These are phyloP conservation scores for Phanerochaete carnosa DNA, from an alignment of 768 basidiomycete genomes.

Conservation along the genomic window DNA sequence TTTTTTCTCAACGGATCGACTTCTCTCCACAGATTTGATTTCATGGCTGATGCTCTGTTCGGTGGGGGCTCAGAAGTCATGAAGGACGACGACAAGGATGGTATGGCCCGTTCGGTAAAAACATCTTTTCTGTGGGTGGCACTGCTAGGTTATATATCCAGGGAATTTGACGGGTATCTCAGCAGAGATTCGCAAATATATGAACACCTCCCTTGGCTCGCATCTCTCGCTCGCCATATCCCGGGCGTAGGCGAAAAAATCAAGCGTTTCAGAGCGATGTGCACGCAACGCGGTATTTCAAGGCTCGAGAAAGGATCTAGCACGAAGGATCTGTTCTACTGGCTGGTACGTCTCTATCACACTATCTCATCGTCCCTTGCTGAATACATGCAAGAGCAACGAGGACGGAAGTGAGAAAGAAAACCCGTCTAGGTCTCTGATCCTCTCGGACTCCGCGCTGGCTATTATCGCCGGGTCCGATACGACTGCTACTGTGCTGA, in stretches of 20 bases:
- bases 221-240: not conserved
- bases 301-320: constrained; percentile 33
- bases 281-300: no score
- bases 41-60: constrained; percentile 39
- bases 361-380: not conserved
- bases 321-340: constrained; percentile 40
- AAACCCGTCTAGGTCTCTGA: constrained; percentile 32
- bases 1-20: not conserved
- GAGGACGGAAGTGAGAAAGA: constrained; percentile 35
- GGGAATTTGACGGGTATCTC: not conserved
- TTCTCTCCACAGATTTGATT: constrained; percentile 14
- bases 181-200: not conserved
- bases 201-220: constrained; percentile 8
- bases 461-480: constrained; percentile 46
- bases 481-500: constrained; percentile 37
- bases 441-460: constrained; percentile 37
- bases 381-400: constrained; percentile 29
- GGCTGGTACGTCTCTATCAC: constrained; percentile 30
- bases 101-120: not conserved
- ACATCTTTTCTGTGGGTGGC: not conserved
- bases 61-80: constrained; percentile 26
- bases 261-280: not conserved
- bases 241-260: not conserved
- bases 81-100: constrained; percentile 15
- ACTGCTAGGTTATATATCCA: not conserved